phyloP scores from a whole-genome alignment of 2,329 filamentous ascomycete species.

The Xylaria sp. region DNA sequence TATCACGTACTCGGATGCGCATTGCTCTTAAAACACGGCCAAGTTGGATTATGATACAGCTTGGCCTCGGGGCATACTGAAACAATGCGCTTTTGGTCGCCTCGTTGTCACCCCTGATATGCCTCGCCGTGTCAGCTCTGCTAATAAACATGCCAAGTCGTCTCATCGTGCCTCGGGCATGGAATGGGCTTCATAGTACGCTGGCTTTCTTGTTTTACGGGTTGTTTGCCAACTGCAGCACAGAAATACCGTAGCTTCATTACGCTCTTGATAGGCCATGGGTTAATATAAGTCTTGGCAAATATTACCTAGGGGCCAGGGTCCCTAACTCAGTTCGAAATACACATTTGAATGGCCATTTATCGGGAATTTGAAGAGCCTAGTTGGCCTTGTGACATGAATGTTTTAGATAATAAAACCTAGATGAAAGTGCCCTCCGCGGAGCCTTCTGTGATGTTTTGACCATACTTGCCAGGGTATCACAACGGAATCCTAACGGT shows the following conservation, averaged over 20 bases:
- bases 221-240: too few species aligned
- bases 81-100: constrained; percentile 3
- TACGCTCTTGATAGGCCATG: neutral
- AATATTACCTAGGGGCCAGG: too few species aligned
- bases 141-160: neutral
- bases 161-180: neutral
- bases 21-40: constrained; percentile 17
- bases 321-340: too few species aligned
- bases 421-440: neutral
- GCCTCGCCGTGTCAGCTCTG: neutral
- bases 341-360: constrained; percentile 44
- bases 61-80: constrained; percentile 15
- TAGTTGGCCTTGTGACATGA: neutral
- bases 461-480: neutral
- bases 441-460: neutral
- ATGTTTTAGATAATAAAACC: neutral
- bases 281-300: neutral
- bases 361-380: constrained; percentile 23
- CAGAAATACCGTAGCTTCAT: neutral
- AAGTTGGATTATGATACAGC: constrained; percentile 20
- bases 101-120: neutral
- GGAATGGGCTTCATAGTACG: too few species aligned
- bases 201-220: too few species aligned
- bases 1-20: neutral
- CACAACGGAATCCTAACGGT: constrained; percentile 30